Evolutionary conservation across 2,329 filamentous ascomycete genomes (phyloP).

Genomic region (Aspergillus caelatus): DNA sequence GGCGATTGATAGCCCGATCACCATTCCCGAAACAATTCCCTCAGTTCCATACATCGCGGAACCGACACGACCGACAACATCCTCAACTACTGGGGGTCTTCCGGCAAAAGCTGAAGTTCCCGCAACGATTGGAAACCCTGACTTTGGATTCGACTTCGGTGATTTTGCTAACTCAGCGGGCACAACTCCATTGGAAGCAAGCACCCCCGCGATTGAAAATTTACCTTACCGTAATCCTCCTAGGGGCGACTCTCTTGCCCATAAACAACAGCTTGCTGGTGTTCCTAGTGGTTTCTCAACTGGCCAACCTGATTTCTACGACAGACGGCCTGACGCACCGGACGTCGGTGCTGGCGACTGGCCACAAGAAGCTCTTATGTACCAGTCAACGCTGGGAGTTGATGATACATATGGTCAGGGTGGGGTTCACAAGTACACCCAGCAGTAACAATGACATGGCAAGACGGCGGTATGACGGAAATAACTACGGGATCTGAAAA

Average conservation of each 20-base stretch:
- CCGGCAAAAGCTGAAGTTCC: slow-evolving; percentile 7
- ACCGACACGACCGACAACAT: slow-evolving; percentile 19
- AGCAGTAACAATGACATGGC: not conserved
- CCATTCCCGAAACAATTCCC: slow-evolving; percentile 21
- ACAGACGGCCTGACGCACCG: slow-evolving; percentile 21
- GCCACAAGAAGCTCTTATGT: slow-evolving; percentile 46
- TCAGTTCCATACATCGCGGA: slow-evolving; percentile 29
- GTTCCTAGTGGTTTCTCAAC: slow-evolving; percentile 18
- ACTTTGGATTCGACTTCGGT: slow-evolving; percentile 39
- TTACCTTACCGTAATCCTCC: slow-evolving; percentile 18
- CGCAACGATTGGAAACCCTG: slow-evolving; percentile 20
- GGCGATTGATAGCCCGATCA: slow-evolving; percentile 16
- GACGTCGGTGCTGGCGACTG: slow-evolving; percentile 39
- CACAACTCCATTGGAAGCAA: slow-evolving; percentile 15
- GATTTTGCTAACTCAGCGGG: slow-evolving; percentile 21
- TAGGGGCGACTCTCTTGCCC: slow-evolving; percentile 15
- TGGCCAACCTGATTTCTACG: slow-evolving; percentile 16
- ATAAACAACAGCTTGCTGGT: slow-evolving; percentile 31
- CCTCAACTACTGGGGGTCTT: slow-evolving; percentile 14
- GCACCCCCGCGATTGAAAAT: slow-evolving; percentile 10
- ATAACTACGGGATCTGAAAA: slow-evolving; percentile 22
- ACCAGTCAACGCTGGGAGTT: slow-evolving; percentile 33
- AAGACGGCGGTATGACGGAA: slow-evolving; percentile 33
- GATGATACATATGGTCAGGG: slow-evolving; percentile 22
- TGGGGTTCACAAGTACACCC: slow-evolving; percentile 2